These are phyloP conservation scores for Russula vinacea DNA, from an alignment of 768 basidiomycete species.

Conservation along the genomic window DNA sequence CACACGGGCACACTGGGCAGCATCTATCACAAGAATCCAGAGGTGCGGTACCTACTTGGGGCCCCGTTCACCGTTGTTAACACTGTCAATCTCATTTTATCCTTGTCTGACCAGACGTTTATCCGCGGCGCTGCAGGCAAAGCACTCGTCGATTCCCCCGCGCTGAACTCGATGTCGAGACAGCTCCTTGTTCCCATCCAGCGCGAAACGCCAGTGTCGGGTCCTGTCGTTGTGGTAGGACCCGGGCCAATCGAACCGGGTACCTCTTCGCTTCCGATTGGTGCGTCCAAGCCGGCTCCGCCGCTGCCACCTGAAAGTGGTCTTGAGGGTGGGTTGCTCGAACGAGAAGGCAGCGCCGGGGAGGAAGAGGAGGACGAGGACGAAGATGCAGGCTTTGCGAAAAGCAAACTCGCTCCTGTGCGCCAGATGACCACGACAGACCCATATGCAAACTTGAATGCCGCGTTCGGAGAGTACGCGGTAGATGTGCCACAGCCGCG, in stretches of 20 bases:
- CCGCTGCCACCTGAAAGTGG: constrained; percentile 34
- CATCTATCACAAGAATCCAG: constrained; percentile 97
- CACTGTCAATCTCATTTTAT: too few relatives aligned
- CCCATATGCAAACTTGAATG: constrained; percentile 80
- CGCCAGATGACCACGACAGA: constrained; percentile 41
- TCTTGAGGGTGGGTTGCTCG: constrained; percentile 31
- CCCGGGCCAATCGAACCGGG: constrained; percentile 60
- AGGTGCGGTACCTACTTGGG: constrained; percentile 49
- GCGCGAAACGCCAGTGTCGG: constrained; percentile 47
- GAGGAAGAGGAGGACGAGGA: constrained; percentile 36
- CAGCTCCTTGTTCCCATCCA: constrained; percentile 63
- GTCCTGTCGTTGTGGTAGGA: constrained; percentile 52
- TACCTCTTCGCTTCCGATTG: constrained; percentile 33
- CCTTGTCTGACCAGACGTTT: constrained; percentile 75
- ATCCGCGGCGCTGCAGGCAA: constrained; percentile 86
- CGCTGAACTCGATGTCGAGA: constrained; percentile 78
- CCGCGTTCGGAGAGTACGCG: constrained; percentile 69
- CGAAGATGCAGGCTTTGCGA: constrained; percentile 35
- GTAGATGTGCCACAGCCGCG: constrained; percentile 72
- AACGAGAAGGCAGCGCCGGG: constrained; percentile 29
- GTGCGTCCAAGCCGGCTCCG: constrained; percentile 31
- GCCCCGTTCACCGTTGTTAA: not conserved
- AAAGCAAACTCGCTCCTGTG: constrained; percentile 39
- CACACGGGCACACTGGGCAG: constrained; percentile 93
- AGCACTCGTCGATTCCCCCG: constrained; percentile 82